A percentile compares a stretch with the other conserved stretches of the same genome.
Conservation (phyloP, 1,139 yeast genomes). For the Groenewaldozyma auringiensis region DNA sequence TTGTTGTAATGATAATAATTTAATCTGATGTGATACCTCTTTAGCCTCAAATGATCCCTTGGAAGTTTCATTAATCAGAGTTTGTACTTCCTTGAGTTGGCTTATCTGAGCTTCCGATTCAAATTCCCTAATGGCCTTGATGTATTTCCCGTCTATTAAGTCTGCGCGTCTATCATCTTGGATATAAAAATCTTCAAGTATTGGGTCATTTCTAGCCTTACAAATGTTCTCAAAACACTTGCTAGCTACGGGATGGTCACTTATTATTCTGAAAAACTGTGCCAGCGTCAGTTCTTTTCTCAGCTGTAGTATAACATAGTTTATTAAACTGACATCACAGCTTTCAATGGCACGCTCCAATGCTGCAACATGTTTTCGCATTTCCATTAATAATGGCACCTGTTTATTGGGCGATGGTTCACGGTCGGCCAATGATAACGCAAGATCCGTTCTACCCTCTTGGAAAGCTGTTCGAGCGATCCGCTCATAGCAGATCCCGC, state of each 20-base stretch:
- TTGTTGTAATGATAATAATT: constrained; percentile 46
- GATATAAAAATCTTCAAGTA: constrained; percentile 47
- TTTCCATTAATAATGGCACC: constrained; percentile 54
- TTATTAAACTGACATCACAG: constrained; percentile 56
- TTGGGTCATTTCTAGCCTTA: constrained; percentile 28
- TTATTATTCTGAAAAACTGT: constrained; percentile 48
- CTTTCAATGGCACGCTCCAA: constrained; percentile 60
- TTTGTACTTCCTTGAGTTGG: constrained; percentile 23
- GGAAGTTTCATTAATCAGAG: constrained; percentile 23
- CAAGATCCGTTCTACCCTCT: constrained; percentile 70
- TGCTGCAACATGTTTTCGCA: constrained; percentile 70
- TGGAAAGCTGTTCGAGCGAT: constrained; percentile 67
- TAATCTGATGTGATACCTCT: constrained; percentile 43
- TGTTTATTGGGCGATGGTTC: constrained; percentile 63
- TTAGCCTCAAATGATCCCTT: constrained; percentile 26
- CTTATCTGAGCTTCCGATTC: constrained; percentile 17
- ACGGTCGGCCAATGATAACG: constrained; percentile 54
- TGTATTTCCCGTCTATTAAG: constrained; percentile 37
- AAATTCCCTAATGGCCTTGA: constrained; percentile 21
- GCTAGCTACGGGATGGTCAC: constrained; percentile 38
- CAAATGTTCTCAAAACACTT: constrained; percentile 39
- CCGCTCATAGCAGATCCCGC: constrained; percentile 49
- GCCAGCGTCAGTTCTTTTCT: constrained; percentile 43
- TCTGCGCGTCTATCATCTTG: constrained; percentile 52
- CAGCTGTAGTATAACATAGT: constrained; percentile 51